Evolutionary conservation across 1,284 basidiomycete species (phyloP).

Genomic region (Amylostereum chailletii): DNA sequence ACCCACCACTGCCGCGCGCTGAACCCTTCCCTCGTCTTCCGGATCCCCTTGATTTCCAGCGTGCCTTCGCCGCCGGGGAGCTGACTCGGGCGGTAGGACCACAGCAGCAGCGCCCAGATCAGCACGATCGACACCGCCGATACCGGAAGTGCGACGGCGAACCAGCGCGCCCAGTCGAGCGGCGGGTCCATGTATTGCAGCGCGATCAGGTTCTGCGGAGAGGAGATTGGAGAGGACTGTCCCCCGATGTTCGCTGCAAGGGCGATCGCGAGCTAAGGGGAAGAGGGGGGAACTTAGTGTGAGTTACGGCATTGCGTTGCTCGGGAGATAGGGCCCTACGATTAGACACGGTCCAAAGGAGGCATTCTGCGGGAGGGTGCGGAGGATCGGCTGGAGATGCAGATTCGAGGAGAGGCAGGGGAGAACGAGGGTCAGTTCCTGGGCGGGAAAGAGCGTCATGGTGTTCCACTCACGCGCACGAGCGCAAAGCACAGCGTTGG

Average conservation of each 20-base stretch:
- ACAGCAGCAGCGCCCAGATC: constrained; percentile 88
- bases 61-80: constrained; percentile 71
- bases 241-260: constrained; percentile 98
- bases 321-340: constrained; percentile 35
- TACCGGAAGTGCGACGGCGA: constrained; percentile 89
- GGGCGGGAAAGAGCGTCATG: neutral
- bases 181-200: constrained; percentile 81
- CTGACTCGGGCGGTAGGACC: constrained; percentile 69
- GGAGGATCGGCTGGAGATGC: constrained; percentile 77
- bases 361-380: constrained; percentile 84
- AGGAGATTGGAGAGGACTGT: constrained; percentile 90
- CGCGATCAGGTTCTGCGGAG: constrained; percentile 96
- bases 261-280: constrained; percentile 80
- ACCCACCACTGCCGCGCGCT: constrained; percentile 90
- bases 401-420: neutral
- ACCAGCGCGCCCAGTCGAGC: constrained; percentile 91
- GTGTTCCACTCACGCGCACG: constrained; percentile 59
- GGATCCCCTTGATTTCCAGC: constrained; percentile 76
- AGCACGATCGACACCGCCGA: constrained; percentile 77
- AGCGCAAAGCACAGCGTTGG: constrained; percentile 98
- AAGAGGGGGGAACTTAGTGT: neutral
- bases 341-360: constrained; percentile 89
- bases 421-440: neutral
- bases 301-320: neutral
- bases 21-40: constrained; percentile 75